These are phyloP conservation scores for Pyrenochaeta sp. DNA, from an alignment of 2,329 filamentous ascomycete species.

Conservation along the genomic window DNA sequence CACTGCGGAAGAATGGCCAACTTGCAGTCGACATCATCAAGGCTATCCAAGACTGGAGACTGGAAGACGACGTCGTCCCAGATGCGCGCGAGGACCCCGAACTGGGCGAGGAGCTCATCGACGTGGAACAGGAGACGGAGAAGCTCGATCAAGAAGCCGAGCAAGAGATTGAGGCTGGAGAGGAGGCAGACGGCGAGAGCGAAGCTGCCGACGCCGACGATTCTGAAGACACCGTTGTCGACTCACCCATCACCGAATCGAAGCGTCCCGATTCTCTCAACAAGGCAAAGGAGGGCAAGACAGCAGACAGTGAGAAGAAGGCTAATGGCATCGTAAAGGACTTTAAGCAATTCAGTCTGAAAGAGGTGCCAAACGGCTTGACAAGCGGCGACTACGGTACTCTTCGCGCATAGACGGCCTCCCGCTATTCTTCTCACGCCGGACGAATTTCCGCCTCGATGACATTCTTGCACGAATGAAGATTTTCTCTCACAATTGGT, in stretches of 20 bases:
- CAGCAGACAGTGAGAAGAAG: conserved; percentile 19
- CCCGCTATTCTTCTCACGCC: too few relatives aligned
- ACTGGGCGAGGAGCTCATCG: conserved; percentile 48
- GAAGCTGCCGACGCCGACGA: conserved; percentile 14
- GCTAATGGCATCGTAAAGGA: conserved; percentile 27
- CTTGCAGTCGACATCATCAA: conserved; percentile 64
- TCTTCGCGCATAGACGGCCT: not conserved
- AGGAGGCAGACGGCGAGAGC: conserved; percentile 29
- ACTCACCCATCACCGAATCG: conserved; percentile 22
- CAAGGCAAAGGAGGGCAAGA: conserved; percentile 9
- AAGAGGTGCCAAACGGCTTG: conserved; percentile 42
- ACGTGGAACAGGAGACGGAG: conserved; percentile 47
- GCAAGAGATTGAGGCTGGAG: conserved; percentile 37
- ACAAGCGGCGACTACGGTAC: conserved; percentile 35
- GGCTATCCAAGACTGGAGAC: conserved; percentile 63
- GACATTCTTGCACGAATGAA: too few relatives aligned
- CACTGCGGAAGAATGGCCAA: conserved; percentile 63
- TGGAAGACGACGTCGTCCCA: conserved; percentile 59
- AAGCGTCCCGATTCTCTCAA: conserved; percentile 7
- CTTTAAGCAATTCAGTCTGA: conserved; percentile 38
- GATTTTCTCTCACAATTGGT: too few relatives aligned
- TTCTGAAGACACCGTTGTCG: conserved; percentile 36
- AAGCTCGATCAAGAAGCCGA: conserved; percentile 44
- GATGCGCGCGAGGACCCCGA: conserved; percentile 58
- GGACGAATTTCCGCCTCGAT: too few relatives aligned